phyloP scores from a whole-genome alignment of 129 eudicot genomes.

The Glebionis coronaria region DNA sequence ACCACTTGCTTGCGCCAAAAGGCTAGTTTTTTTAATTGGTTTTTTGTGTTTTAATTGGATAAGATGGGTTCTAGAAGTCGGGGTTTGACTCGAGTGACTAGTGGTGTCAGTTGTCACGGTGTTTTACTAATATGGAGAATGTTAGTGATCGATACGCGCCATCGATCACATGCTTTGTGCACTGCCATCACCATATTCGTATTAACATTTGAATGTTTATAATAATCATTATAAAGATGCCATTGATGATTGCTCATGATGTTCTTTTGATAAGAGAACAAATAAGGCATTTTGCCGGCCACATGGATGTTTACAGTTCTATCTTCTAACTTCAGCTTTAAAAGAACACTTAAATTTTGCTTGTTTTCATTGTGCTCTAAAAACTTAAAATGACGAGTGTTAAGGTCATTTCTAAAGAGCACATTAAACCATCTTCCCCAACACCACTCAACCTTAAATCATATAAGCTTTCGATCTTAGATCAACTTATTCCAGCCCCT shows the following conservation, averaged over 20 bases:
- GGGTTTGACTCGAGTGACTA: too few relatives aligned
- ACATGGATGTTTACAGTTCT: constrained; percentile 4
- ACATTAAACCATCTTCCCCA: constrained; percentile 63
- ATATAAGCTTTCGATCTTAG: constrained; percentile 52
- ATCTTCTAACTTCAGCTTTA: neutral
- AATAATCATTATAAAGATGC: neutral
- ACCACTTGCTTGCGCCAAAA: too few relatives aligned
- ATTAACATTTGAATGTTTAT: too few relatives aligned
- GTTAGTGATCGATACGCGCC: too few relatives aligned
- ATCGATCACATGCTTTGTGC: too few relatives aligned
- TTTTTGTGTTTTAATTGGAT: too few relatives aligned
- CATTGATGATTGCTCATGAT: neutral
- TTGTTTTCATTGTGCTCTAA: neutral
- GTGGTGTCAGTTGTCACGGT: constrained; percentile 6
- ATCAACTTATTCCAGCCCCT: constrained; percentile 77
- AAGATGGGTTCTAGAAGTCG: too few relatives aligned
- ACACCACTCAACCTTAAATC: constrained; percentile 57
- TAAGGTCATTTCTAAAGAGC: constrained; percentile 43
- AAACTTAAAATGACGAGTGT: constrained; percentile 33
- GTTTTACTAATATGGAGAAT: too few relatives aligned
- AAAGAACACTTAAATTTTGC: neutral
- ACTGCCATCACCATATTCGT: too few relatives aligned
- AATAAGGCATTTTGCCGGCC: constrained; percentile 24
- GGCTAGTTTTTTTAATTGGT: too few relatives aligned
- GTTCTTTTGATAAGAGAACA: neutral